Evolutionary conservation across 139 green algal genomes (phyloP), one percentile per base, ranked within the genome.

Genomic region (Chlorella sp.): DNA sequence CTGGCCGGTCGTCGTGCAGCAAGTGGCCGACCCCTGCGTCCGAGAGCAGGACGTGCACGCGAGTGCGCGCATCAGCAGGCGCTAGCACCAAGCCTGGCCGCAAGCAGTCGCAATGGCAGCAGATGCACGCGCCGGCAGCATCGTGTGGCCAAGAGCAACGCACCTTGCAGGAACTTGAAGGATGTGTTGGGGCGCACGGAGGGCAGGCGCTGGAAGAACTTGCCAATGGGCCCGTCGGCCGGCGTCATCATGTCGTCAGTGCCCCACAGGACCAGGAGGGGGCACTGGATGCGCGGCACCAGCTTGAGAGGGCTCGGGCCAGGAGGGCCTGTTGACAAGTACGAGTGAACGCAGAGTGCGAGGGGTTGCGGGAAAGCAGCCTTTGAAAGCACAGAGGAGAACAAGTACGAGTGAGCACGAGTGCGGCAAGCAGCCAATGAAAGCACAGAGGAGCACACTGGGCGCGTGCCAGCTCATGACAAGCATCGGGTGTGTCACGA

Each of bases 201-300:
- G 1, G 85, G 71, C 65, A 96, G 76, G 0, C 35, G 63, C 61
- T 67, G 61, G 61, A 67, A 67, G 61, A 36, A 67, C 61, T 35
- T 34, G 61, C 61, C 61, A 4, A 97, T 84, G 1, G 94, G 94
- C 20, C 92, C 92, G 71, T 98, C 88, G 1, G 84, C 34, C 0
- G 94, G 94, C 0, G 92, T 98, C 65, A 98, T 89, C 23, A 74
- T 74, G 85, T 98, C 94, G 5, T 74, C 65, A 33, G 89, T 80
- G 0, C 94, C 94, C 94, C 94, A 98, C 34, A 97, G 62, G 5
- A 98, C 69, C 49, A 98, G 85, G 49, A 98, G 66, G 1, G 42
- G 42, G 92, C 91, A 20, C 67, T 35, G 62, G 33, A 60, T 2
- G 35, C 60, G 31, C 63, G 24, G 71, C 31, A 97, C 63, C 31